A percentile compares a stretch with the other conserved stretches of the same genome.
These are phyloP conservation scores for Nyssa sinensis DNA, from an alignment of 148 eudicot species.

Conservation along the genomic window DNA sequence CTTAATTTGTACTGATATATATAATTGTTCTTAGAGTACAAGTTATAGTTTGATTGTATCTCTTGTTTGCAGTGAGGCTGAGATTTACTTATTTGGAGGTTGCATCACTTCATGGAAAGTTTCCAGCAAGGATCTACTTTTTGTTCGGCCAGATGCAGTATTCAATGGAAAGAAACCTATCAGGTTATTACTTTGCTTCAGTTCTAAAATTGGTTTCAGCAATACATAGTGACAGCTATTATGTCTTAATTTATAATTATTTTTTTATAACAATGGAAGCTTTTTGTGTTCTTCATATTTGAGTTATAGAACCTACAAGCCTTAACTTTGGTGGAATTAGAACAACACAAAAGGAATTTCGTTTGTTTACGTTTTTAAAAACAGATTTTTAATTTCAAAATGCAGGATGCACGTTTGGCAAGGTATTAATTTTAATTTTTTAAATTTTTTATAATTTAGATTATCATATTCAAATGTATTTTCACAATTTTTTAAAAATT, in stretches of 20 bases:
- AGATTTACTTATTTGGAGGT: constrained; percentile 88
- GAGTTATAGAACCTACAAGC: neutral
- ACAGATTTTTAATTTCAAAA: too few relatives aligned
- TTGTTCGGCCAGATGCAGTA: constrained; percentile 96
- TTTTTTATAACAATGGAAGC: too few relatives aligned
- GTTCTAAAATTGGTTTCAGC: neutral
- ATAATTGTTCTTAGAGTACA: neutral
- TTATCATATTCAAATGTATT: too few relatives aligned
- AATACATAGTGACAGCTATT: neutral
- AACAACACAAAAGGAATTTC: neutral
- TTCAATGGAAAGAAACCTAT: constrained; percentile 98
- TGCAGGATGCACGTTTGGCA: too few relatives aligned
- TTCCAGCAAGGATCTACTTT: constrained; percentile 77
- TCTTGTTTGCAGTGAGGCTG: constrained; percentile 73
- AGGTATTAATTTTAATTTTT: too few relatives aligned
- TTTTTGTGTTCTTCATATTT: too few relatives aligned
- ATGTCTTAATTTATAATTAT: neutral
- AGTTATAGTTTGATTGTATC: neutral
- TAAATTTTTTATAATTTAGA: too few relatives aligned
- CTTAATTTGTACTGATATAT: neutral
- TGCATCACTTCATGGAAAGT: constrained; percentile 96
- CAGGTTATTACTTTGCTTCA: constrained; percentile 47
- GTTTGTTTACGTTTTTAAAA: too few relatives aligned
- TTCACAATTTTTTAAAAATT: too few relatives aligned
- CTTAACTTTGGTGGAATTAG: neutral